Evolutionary conservation across 345 rosid genomes (phyloP).

Genomic region (Durio zibethinus): DNA sequence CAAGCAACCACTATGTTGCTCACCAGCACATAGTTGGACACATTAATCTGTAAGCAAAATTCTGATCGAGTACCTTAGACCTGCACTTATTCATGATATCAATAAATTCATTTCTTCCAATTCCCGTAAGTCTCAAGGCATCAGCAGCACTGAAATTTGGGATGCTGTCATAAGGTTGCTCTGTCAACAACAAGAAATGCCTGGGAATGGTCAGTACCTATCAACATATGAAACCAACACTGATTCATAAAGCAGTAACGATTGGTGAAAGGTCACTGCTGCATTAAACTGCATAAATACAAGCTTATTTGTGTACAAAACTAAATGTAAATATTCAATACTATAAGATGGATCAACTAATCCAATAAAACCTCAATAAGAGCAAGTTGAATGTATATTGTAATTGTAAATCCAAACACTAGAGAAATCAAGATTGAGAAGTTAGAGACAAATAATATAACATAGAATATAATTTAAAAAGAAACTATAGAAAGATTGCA

Average conservation of each 20-base stretch:
- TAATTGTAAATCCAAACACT: not conserved
- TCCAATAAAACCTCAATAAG: not conserved
- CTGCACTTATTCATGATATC: conserved; percentile 99
- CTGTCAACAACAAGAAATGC: conserved; percentile 45
- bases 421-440: conserved; percentile 4
- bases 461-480: not conserved
- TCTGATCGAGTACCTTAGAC: conserved; percentile 68
- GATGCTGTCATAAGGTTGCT: conserved; percentile 97
- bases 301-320: not conserved
- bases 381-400: not conserved
- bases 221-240: conserved; percentile 16
- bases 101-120: conserved; percentile 95
- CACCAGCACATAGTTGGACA: not conserved
- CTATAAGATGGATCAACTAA: not conserved
- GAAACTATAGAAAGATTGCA: not conserved
- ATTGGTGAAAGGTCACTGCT: not conserved
- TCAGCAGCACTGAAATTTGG: conserved; percentile 99
- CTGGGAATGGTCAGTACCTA: conserved; percentile 20
- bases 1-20: not conserved
- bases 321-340: not conserved
- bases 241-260: conserved; percentile 4
- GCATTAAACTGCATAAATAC: not conserved
- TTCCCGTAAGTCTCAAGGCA: conserved; percentile 92
- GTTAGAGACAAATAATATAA: not conserved
- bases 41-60: conserved; percentile 11